Conservation (phyloP, 768 basidiomycete genomes). For the Boletus reticulatus region DNA sequence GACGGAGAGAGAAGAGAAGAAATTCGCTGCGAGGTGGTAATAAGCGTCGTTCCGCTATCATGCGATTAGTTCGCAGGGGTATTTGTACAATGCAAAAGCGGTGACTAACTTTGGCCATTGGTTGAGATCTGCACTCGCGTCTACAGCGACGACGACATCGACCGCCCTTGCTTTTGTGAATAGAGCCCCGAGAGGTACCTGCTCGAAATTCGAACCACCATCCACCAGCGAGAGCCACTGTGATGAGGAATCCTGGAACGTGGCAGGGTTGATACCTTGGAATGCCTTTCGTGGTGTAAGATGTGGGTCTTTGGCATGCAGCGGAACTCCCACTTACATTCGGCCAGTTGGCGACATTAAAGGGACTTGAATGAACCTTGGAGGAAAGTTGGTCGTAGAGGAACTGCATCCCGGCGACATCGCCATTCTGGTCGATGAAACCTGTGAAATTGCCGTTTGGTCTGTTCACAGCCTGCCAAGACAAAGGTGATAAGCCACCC, state of each 20-base stretch:
- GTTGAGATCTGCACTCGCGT: constrained; percentile 55
- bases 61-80: not conserved
- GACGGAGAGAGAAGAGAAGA: constrained; percentile 43
- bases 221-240: constrained; percentile 65
- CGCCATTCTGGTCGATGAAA: constrained; percentile 10
- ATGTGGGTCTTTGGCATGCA: not conserved
- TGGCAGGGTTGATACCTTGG: constrained; percentile 45
- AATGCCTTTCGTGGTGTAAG: constrained; percentile 39
- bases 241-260: constrained; percentile 53
- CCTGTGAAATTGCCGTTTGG: constrained; percentile 35
- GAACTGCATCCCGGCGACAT: constrained; percentile 37
- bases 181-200: constrained; percentile 68
- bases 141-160: constrained; percentile 77
- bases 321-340: constrained; percentile 34
- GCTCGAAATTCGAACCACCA: constrained; percentile 67
- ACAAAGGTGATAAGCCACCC: not conserved
- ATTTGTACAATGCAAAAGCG: not conserved
- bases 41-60: constrained; percentile 51
- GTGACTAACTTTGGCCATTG: constrained; percentile 65
- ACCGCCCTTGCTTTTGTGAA: constrained; percentile 65
- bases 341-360: constrained; percentile 71
- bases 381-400: constrained; percentile 47
- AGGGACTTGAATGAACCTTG: constrained; percentile 45
- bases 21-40: constrained; percentile 44
- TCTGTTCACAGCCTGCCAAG: constrained; percentile 49